Conservation (phyloP, 306 rosid genomes). For the Ochetophila trinervis region DNA sequence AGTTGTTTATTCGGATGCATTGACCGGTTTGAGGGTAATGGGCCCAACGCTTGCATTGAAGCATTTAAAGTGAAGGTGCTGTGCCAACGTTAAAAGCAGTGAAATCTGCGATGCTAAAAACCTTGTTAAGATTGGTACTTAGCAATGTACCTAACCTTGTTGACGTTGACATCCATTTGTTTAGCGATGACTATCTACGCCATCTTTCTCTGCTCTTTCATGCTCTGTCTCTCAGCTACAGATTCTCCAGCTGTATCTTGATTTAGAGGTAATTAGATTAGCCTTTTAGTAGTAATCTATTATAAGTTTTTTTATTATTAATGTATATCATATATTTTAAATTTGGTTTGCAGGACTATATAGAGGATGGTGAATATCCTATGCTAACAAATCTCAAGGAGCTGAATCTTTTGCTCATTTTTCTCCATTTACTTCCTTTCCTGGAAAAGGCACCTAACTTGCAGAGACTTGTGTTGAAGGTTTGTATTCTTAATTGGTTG, state of each 20-base stretch:
- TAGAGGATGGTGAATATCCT: neutral
- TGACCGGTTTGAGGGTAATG: neutral
- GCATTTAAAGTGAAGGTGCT: neutral
- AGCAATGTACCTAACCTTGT: neutral
- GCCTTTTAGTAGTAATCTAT: neutral
- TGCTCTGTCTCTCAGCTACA: neutral
- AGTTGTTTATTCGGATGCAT: neutral
- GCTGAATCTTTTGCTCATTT: neutral
- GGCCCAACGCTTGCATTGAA: slow-evolving; percentile 2
- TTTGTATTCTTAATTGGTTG: too few species aligned
- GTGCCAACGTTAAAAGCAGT: neutral
- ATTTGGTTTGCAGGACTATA: neutral
- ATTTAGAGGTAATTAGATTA: neutral
- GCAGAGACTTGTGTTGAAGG: too few species aligned
- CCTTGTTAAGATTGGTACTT: neutral
- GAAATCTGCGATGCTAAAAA: neutral
- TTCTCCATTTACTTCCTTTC: too few species aligned
- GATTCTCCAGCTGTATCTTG: neutral
- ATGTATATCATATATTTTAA: neutral
- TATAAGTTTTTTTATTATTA: neutral
- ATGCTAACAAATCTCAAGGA: neutral
- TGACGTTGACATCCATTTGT: neutral
- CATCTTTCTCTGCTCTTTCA: neutral
- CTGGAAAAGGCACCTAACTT: too few species aligned
- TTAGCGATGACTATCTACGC: neutral